A percentile compares a stretch with the other conserved stretches of the same genome.
Evolutionary conservation across 2,329 filamentous ascomycete genomes (phyloP).

Genomic region (Nemania abortiva): DNA sequence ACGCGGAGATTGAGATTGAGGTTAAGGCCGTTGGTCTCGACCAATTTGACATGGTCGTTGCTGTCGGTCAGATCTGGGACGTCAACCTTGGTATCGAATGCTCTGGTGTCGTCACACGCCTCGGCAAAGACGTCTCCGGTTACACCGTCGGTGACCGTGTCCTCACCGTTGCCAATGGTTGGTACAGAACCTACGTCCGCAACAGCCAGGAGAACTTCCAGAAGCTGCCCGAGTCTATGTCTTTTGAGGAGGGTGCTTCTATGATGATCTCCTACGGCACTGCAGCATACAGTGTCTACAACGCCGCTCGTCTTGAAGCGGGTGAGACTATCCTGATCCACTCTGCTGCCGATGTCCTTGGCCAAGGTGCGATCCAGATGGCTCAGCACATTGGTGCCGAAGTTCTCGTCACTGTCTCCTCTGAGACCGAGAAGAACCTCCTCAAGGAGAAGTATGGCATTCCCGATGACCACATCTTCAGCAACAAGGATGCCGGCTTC

Average conservation of each 20-base stretch:
- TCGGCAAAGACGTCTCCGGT: conserved; percentile 45
- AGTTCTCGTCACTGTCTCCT: conserved; percentile 46
- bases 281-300: conserved; percentile 47
- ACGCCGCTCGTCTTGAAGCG: conserved; percentile 45
- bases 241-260: conserved; percentile 47
- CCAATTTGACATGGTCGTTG: conserved; percentile 48
- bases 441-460: conserved; percentile 45
- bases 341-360: conserved; percentile 46
- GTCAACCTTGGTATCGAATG: conserved; percentile 48
- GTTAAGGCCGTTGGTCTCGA: conserved; percentile 48
- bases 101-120: conserved; percentile 44
- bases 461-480: conserved; percentile 47
- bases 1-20: conserved; percentile 46
- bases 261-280: conserved; percentile 48
- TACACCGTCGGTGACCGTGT: conserved; percentile 46
- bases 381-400: conserved; percentile 47
- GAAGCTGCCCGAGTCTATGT: conserved; percentile 46
- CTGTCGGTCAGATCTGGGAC: conserved; percentile 47
- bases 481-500: conserved; percentile 47
- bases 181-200: conserved; percentile 47
- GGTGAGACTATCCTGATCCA: conserved; percentile 49
- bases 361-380: conserved; percentile 47
- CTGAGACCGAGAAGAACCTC: conserved; percentile 47
- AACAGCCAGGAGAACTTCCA: conserved; percentile 48
- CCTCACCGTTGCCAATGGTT: conserved; percentile 44